Evolutionary conservation across 73 alveolate species (phyloP).

Genomic region (Loxodes magnus): DNA sequence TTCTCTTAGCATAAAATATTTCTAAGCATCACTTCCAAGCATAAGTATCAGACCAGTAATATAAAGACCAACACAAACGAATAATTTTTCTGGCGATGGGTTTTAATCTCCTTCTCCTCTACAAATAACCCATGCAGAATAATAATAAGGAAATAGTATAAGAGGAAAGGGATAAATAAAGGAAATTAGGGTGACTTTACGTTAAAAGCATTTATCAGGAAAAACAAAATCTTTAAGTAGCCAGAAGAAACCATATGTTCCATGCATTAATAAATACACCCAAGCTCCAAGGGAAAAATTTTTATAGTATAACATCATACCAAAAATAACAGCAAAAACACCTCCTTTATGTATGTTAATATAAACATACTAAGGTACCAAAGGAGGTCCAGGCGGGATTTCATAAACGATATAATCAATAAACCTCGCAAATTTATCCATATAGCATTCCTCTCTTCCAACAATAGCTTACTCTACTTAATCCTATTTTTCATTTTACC

Average conservation of each 20-base stretch:
- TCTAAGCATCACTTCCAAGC: constrained; percentile 52
- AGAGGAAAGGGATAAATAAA: too few relatives aligned
- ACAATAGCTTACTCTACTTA: too few relatives aligned
- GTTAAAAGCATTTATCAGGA: constrained; percentile 79
- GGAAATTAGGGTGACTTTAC: constrained; percentile 44
- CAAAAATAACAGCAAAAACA: too few relatives aligned
- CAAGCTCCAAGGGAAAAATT: constrained; percentile 86
- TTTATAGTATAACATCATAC: constrained; percentile 76
- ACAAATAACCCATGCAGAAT: constrained; percentile 34
- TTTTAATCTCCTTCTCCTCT: constrained; percentile 31
- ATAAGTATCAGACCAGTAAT: constrained; percentile 39
- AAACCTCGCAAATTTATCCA: too few relatives aligned
- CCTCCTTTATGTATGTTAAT: too few relatives aligned
- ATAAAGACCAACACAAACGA: constrained; percentile 12
- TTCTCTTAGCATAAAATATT: constrained; percentile 36
- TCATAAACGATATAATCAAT: too few relatives aligned
- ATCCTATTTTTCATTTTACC: too few relatives aligned
- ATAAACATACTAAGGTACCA: too few relatives aligned
- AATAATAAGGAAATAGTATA: constrained; percentile 26
- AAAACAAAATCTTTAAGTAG: constrained; percentile 71
- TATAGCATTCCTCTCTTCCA: too few relatives aligned
- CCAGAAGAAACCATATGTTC: constrained; percentile 95
- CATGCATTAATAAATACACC: constrained; percentile 75
- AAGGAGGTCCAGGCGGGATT: too few relatives aligned
- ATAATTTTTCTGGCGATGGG: constrained; percentile 17